Conservation (phyloP, 139 green algal species). For the Penium margaritaceum region DNA sequence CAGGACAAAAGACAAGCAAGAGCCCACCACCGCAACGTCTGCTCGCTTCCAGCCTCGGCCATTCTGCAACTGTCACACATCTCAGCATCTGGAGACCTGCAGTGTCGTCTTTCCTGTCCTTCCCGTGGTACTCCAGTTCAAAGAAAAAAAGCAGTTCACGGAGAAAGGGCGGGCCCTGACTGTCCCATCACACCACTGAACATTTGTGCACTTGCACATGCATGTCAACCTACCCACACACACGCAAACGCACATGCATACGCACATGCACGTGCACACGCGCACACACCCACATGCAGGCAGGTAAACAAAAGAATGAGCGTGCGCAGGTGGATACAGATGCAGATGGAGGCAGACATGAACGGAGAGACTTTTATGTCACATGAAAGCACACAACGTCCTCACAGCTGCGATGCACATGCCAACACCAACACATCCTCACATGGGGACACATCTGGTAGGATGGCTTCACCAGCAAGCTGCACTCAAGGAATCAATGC, state of each 20-base stretch:
- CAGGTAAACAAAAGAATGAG: neutral
- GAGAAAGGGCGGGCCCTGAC: neutral
- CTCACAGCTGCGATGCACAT: neutral
- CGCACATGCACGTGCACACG: neutral
- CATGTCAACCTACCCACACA: no score
- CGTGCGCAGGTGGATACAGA: no score
- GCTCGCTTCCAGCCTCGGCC: no score
- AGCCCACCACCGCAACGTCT: no score
- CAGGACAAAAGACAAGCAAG: neutral
- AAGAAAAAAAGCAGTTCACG: neutral
- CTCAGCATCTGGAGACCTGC: no score
- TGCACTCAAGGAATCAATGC: slow-evolving; percentile 43
- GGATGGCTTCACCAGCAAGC: slow-evolving; percentile 24
- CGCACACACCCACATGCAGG: neutral
- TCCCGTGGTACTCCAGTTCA: no score
- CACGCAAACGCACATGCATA: neutral
- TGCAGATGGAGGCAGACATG: no score
- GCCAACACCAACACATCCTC: neutral
- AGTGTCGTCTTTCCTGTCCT: no score
- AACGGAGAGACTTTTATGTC: no score
- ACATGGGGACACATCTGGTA: no score
- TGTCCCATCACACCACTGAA: neutral
- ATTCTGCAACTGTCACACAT: no score
- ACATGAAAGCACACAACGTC: neutral
- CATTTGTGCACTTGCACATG: no score